Evolutionary conservation across 345 rosid genomes (phyloP).

Genomic region (Salix caprea): DNA sequence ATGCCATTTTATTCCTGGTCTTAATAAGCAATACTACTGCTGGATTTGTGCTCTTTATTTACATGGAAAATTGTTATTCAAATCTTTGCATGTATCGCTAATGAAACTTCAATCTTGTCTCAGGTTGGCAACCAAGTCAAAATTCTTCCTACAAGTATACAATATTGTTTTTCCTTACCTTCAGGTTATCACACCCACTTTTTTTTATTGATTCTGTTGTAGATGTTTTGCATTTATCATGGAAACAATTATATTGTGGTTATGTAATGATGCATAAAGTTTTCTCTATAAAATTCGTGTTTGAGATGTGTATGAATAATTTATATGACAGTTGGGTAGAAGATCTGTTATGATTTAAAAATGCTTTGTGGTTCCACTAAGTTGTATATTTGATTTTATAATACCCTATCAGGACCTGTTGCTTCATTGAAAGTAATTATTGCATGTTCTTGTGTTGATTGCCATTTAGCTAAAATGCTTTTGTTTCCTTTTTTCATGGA

Average conservation of each 20-base stretch:
- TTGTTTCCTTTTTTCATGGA: too few species aligned
- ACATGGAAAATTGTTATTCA: background rate
- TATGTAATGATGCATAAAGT: background rate
- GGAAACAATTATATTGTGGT: background rate
- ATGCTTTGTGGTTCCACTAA: too few species aligned
- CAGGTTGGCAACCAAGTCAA: conserved; percentile 57
- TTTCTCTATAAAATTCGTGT: background rate
- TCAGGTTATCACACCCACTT: conserved; percentile 44
- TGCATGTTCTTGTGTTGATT: too few species aligned
- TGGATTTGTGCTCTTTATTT: background rate
- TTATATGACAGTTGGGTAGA: background rate
- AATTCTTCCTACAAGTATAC: conserved; percentile 42
- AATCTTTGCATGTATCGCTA: background rate
- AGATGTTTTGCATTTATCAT: background rate
- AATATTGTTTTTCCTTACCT: conserved; percentile 49
- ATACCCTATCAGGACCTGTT: too few species aligned
- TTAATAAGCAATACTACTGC: background rate
- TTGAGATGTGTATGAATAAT: background rate
- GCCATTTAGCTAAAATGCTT: too few species aligned
- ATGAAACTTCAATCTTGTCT: conserved; percentile 16
- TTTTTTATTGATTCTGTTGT: background rate
- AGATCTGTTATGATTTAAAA: background rate
- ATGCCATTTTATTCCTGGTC: background rate
- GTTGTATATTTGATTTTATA: too few species aligned
- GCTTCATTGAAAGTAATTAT: too few species aligned